A percentile compares a stretch with the other conserved stretches of the same genome.
Conservation (phyloP, 2,329 filamentous ascomycete species). For the Neopestalotiopsis sp. region DNA sequence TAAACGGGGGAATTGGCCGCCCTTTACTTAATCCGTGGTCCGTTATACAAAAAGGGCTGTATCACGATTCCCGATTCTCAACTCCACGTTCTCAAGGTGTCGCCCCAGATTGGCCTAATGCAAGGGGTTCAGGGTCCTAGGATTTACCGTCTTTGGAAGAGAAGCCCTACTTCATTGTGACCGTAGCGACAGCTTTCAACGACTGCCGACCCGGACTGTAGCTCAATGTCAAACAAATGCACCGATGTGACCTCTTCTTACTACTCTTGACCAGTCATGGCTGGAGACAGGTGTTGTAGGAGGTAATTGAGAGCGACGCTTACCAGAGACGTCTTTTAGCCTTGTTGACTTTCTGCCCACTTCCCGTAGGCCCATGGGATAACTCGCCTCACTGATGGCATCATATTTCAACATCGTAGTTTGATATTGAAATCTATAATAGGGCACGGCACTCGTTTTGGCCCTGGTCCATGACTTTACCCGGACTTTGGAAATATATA, state of each 20-base stretch:
- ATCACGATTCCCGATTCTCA: neutral
- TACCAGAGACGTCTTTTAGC: neutral
- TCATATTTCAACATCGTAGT: neutral
- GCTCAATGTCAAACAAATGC: too few relatives aligned
- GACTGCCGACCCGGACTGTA: too few relatives aligned
- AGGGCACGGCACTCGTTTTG: neutral
- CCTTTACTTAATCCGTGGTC: neutral
- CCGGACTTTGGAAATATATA: neutral
- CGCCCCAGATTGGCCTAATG: too few relatives aligned
- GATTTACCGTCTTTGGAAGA: too few relatives aligned
- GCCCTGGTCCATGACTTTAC: neutral
- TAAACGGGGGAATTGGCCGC: neutral
- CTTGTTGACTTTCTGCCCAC: neutral
- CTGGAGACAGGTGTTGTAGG: too few relatives aligned
- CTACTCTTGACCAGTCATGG: too few relatives aligned
- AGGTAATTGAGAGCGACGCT: too few relatives aligned
- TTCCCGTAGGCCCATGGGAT: neutral
- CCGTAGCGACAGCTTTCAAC: too few relatives aligned
- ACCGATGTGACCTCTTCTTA: too few relatives aligned
- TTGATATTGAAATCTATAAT: neutral
- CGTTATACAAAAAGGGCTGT: neutral
- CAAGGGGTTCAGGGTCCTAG: too few relatives aligned
- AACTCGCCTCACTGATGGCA: neutral
- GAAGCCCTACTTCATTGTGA: too few relatives aligned
- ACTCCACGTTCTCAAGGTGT: neutral